Evolutionary conservation across 2,329 filamentous ascomycete genomes (phyloP).

Genomic region (Claviceps sp.): DNA sequence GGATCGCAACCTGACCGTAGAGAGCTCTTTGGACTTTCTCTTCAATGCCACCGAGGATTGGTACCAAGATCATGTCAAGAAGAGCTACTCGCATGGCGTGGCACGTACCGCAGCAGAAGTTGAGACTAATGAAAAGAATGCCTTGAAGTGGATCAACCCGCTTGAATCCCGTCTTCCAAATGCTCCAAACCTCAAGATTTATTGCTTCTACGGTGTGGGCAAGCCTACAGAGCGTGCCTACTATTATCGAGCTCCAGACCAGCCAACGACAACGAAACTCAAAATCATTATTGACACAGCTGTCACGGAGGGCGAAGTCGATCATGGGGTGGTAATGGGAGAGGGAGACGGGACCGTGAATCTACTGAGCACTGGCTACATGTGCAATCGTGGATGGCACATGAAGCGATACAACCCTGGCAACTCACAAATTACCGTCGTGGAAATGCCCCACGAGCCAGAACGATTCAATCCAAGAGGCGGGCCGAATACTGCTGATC

Average conservation of each 20-base stretch:
- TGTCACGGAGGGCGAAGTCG: slow-evolving; percentile 45
- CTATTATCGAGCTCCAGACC: slow-evolving; percentile 65
- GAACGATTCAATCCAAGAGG: slow-evolving; percentile 78
- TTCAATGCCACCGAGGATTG: slow-evolving; percentile 68
- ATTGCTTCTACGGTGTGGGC: slow-evolving; percentile 92
- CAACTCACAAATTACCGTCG: slow-evolving; percentile 65
- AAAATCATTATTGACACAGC: slow-evolving; percentile 63
- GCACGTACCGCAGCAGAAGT: slow-evolving; percentile 71
- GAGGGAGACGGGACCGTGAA: slow-evolving; percentile 96
- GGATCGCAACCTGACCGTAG: slow-evolving; percentile 66
- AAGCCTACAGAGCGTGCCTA: slow-evolving; percentile 90
- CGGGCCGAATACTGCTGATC: slow-evolving; percentile 63
- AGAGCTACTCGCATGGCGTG: slow-evolving; percentile 77
- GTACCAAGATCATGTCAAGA: slow-evolving; percentile 62
- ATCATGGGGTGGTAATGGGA: slow-evolving; percentile 88
- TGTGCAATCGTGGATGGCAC: slow-evolving; percentile 92
- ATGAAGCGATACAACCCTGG: slow-evolving; percentile 91
- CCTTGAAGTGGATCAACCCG: slow-evolving; percentile 85
- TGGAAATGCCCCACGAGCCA: slow-evolving; percentile 94
- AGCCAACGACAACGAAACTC: slow-evolving; percentile 48
- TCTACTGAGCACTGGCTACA: slow-evolving; percentile 82
- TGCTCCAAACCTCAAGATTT: slow-evolving; percentile 83
- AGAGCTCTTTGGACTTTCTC: slow-evolving; percentile 64
- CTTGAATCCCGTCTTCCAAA: slow-evolving; percentile 77
- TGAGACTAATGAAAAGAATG: slow-evolving; percentile 64